These are phyloP conservation scores for Leptographium radiaticola DNA, from an alignment of 2,329 filamentous ascomycete species.

Conservation along the genomic window DNA sequence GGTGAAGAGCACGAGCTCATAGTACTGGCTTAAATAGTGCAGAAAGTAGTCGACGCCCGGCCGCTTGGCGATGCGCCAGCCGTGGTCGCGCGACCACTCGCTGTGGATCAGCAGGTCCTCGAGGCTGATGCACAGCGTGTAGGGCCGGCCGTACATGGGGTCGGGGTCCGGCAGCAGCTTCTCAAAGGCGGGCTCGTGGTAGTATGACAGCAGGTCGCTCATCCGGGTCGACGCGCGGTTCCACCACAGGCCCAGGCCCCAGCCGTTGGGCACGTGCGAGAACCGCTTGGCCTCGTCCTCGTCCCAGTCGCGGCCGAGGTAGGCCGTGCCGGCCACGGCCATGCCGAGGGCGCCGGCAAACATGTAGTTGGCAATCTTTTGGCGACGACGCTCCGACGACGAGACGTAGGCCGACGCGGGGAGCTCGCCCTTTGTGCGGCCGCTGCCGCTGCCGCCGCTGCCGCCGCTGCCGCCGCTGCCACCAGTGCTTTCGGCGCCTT, in stretches of 20 bases:
- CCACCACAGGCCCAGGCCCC: slow-evolving; percentile 65
- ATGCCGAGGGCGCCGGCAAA: slow-evolving; percentile 49
- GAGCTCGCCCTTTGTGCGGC: slow-evolving; percentile 50
- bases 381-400: slow-evolving; percentile 72
- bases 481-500: slow-evolving; percentile 24
- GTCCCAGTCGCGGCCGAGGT: slow-evolving; percentile 82
- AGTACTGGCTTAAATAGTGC: slow-evolving; percentile 93
- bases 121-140: slow-evolving; percentile 82
- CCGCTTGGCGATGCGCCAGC: slow-evolving; percentile 89
- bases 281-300: slow-evolving; percentile 57
- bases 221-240: slow-evolving; percentile 65
- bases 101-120: slow-evolving; percentile 92
- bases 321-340: slow-evolving; percentile 47
- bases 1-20: slow-evolving; percentile 93
- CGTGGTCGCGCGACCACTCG: slow-evolving; percentile 87
- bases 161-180: slow-evolving; percentile 81
- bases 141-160: slow-evolving; percentile 68
- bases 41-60: slow-evolving; percentile 96
- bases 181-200: slow-evolving; percentile 88
- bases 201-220: slow-evolving; percentile 70
- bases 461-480: slow-evolving; percentile 21
- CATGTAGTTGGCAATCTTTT: slow-evolving; percentile 61
- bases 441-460: slow-evolving; percentile 17
- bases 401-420: slow-evolving; percentile 78
- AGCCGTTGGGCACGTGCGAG: slow-evolving; percentile 65